phyloP scores from a whole-genome alignment of 1,284 basidiomycete genomes.

The Sporisorium graminicola region DNA sequence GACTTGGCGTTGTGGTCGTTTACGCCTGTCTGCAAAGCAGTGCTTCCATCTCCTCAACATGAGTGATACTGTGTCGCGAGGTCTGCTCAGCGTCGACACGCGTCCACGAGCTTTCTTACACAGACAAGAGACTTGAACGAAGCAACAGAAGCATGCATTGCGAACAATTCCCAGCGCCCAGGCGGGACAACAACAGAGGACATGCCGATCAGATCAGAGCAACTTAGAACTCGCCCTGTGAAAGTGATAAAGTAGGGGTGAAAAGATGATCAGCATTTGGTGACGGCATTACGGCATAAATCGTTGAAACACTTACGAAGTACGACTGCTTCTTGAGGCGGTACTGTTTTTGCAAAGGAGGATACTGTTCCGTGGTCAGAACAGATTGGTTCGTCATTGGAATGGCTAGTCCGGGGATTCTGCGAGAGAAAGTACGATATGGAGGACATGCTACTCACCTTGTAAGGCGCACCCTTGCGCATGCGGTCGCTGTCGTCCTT shows the following conservation, averaged over 20 bases:
- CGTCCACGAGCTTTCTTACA: not conserved
- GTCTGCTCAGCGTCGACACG: not conserved
- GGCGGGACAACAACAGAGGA: not conserved
- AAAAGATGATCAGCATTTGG: not conserved
- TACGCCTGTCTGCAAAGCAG: not conserved
- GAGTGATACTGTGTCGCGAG: not conserved
- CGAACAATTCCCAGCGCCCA: not conserved
- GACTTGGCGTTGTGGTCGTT: not conserved
- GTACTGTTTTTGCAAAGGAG: conserved; percentile 60
- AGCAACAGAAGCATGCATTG: not conserved
- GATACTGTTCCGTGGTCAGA: conserved; percentile 59
- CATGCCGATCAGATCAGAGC: conserved; percentile 1
- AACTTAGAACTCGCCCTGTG: conserved; percentile 17
- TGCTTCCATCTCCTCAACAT: not conserved
- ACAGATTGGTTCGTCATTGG: conserved; percentile 37
- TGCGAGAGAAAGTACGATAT: too few relatives aligned
- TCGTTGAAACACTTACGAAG: conserved; percentile 57
- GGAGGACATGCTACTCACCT: conserved; percentile 37
- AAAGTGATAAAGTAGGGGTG: not conserved
- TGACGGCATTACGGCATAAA: too few relatives aligned
- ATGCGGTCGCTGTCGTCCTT: conserved; percentile 63
- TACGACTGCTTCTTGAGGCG: conserved; percentile 63
- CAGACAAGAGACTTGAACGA: not conserved
- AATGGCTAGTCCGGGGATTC: conserved; percentile 4
- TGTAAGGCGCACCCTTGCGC: conserved; percentile 62